Percentiles rank a stretch among this genome's conserved stretches.
Conservation (phyloP, 2,329 filamentous ascomycete species). For the Aspergillus tubingensis region DNA sequence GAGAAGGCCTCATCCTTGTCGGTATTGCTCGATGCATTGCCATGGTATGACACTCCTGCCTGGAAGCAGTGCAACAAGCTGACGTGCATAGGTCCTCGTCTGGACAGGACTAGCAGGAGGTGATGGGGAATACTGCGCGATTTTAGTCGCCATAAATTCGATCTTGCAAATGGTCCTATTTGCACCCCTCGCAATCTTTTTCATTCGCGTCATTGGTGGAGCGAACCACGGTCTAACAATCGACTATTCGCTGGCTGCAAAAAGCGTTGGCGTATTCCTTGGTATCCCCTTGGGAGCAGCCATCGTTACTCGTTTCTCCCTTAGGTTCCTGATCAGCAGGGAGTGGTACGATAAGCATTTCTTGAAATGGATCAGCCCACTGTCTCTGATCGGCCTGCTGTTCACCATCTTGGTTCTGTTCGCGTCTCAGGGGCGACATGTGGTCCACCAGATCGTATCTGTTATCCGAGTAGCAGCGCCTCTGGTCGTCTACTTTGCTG, state of each 20-base stretch:
- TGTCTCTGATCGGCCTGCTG: constrained; percentile 77
- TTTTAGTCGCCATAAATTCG: constrained; percentile 74
- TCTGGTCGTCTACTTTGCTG: constrained; percentile 75
- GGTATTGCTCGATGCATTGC: constrained; percentile 84
- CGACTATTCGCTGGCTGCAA: constrained; percentile 69
- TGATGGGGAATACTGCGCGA: constrained; percentile 79
- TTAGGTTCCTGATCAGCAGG: constrained; percentile 58
- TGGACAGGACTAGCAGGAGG: constrained; percentile 79
- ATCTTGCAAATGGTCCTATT: constrained; percentile 73
- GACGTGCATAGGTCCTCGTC: constrained; percentile 57
- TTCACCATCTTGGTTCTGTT: constrained; percentile 89
- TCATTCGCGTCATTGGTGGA: constrained; percentile 68
- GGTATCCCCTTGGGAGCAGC: constrained; percentile 81
- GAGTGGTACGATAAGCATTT: constrained; percentile 70
- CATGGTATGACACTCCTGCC: constrained; percentile 61
- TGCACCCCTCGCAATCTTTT: constrained; percentile 68
- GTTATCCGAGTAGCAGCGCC: constrained; percentile 81
- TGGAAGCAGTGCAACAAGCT: neutral
- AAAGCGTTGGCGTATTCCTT: constrained; percentile 80
- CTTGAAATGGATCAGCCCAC: constrained; percentile 68
- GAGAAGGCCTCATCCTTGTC: constrained; percentile 74
- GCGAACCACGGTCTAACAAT: constrained; percentile 47
- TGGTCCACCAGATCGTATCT: constrained; percentile 79
- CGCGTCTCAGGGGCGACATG: constrained; percentile 73
- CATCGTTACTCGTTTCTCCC: constrained; percentile 68